phyloP scores from a whole-genome alignment of 1,139 yeast species.

The Diutina sp. region DNA sequence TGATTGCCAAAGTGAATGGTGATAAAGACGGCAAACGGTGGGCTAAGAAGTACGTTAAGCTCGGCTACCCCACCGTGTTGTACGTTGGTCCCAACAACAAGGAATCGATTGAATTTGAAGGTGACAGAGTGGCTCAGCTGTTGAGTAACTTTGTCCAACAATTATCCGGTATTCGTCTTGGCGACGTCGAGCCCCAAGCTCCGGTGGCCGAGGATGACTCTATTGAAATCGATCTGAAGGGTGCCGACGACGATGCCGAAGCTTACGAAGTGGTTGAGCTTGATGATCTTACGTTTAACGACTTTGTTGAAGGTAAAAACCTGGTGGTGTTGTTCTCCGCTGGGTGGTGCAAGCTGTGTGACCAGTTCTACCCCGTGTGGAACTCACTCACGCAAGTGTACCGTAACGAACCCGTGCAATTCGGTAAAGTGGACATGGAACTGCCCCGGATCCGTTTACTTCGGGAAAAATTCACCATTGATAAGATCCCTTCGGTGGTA shows the following conservation, averaged over 20 bases:
- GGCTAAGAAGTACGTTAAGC: conserved; percentile 40
- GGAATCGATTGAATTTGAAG: conserved; percentile 35
- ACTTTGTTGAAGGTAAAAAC: conserved; percentile 1
- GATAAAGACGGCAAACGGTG: conserved; percentile 45
- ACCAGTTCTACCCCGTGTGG: conserved; percentile 16
- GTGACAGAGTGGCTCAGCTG: conserved; percentile 31
- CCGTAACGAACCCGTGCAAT: conserved; percentile 20
- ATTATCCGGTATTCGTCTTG: conserved; percentile 16
- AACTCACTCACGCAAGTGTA: conserved; percentile 22
- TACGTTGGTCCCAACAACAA: conserved; percentile 38
- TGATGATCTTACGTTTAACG: not conserved
- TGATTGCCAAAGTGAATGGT: conserved; percentile 53
- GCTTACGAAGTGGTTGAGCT: conserved; percentile 13
- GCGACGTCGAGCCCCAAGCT: conserved; percentile 4
- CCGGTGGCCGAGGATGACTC: conserved; percentile 8
- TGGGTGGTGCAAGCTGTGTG: conserved; percentile 21
- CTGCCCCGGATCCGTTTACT: conserved; percentile 20
- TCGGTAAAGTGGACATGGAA: conserved; percentile 35
- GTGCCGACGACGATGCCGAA: conserved; percentile 18
- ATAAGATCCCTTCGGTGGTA: conserved; percentile 41
- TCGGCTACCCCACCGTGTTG: conserved; percentile 56
- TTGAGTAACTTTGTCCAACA: conserved; percentile 35
- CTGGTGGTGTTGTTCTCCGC: conserved; percentile 27
- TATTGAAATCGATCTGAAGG: conserved; percentile 16
- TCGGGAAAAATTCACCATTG: conserved; percentile 28